Evolutionary conservation across 2,329 filamentous ascomycete genomes (phyloP), one percentile per base, ranked within the genome.

Genomic region (Lachnellula suecica): DNA sequence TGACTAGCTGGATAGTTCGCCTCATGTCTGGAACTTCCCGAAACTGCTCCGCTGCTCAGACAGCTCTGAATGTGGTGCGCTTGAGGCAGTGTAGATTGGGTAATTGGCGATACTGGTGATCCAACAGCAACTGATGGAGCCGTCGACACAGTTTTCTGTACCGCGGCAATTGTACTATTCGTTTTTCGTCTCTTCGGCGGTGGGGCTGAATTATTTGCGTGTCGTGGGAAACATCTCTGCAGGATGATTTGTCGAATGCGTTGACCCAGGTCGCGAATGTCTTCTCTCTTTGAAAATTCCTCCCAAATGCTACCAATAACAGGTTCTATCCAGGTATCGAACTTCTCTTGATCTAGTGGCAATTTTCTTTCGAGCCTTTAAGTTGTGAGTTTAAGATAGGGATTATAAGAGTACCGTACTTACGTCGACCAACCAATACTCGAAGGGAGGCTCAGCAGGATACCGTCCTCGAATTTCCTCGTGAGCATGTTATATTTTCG

Each of bases 361-460:
- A 49, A 37, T 49, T 49, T 49, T 23, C 47, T 49, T 49, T 49
- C 40, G 25, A 49, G 47, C 38, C 45, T 53, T 34, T 49, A 19
- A 41, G 31, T 38, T 42, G 44, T 53, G 22, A 53, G 45, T 17
- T 53, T 25, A 27, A 41, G 20, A 53, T 49, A 24, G 22, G 38
- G 40, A 29, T 38, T 29, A 42, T 40, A 47, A 53, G 45, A 53
- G 51, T 42, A 53, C 38, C 45, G 45, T 53, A 35, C 45, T 53
- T 53, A 53, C 51, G 51, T 53, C 23, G 51, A 54, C 34, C 42
- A 46, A 42, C 51, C 52, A 44, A 51, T 47, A 48, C 48, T 51
- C 47, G 38, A 51, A 47, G 49, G 49, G 49, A 51, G 34, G 35
- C 31, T 47, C 23, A 54, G 52, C 20, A 54, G 52, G 44, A 54